Conservation (phyloP, 192 early-diverging fungal genomes). For the Lobulomyces angularis region DNA sequence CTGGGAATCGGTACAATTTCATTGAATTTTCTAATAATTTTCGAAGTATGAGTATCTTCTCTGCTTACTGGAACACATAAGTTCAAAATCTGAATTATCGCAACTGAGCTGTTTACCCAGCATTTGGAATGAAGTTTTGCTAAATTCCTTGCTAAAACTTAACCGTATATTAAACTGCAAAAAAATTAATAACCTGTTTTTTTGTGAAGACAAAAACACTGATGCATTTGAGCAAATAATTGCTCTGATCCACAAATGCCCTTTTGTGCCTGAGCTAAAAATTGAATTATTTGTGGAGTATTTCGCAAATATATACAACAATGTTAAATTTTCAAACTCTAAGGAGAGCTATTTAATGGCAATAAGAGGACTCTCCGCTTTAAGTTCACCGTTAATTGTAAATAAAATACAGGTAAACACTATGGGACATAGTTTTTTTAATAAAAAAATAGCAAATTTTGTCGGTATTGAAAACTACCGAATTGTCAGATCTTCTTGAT, state of each 20-base stretch:
- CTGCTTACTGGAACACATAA: conserved; percentile 34
- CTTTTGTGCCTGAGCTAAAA: conserved; percentile 22
- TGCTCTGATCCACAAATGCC: conserved; percentile 25
- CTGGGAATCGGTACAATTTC: conserved; percentile 11
- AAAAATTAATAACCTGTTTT: neutral
- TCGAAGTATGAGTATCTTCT: conserved; percentile 32
- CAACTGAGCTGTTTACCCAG: conserved; percentile 13
- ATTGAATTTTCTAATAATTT: neutral
- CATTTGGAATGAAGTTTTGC: conserved; percentile 22
- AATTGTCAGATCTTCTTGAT: too few species aligned
- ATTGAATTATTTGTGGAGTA: conserved; percentile 15
- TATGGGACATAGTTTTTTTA: too few species aligned
- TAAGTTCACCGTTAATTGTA: too few species aligned
- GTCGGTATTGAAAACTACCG: too few species aligned
- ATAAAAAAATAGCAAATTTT: too few species aligned
- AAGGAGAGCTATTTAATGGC: conserved; percentile 1
- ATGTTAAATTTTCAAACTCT: neutral
- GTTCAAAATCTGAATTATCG: conserved; percentile 16
- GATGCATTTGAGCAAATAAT: conserved; percentile 11
- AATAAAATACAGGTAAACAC: too few species aligned
- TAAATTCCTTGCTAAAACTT: conserved; percentile 7
- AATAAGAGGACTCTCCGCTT: too few species aligned
- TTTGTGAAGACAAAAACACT: neutral
- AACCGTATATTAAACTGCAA: neutral
- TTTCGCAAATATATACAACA: conserved; percentile 4